Percentiles rank a stretch among this genome's conserved stretches.
Evolutionary conservation across 805 yeast species (phyloP).

Genomic region (Priceomyces medius): DNA sequence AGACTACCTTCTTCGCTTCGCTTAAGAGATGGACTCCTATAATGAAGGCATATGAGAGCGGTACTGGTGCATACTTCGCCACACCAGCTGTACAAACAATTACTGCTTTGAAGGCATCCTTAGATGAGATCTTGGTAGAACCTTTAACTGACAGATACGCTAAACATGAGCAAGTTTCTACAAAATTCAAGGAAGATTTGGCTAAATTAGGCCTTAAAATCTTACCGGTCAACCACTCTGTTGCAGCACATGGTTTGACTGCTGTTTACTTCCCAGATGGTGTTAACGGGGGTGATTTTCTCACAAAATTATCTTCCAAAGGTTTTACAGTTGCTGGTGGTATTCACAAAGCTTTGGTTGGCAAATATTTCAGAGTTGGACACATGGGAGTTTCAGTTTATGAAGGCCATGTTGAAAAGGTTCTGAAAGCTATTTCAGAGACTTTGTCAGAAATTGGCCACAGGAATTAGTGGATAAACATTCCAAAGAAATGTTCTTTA

Average conservation of each 20-base stretch:
- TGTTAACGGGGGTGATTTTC: conserved; percentile 64
- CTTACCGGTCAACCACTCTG: conserved; percentile 56
- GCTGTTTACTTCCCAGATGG: conserved; percentile 82
- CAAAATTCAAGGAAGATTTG: conserved; percentile 59
- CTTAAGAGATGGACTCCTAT: conserved; percentile 85
- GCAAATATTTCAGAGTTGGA: conserved; percentile 88
- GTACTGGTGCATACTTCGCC: conserved; percentile 84
- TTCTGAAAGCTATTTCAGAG: conserved; percentile 34
- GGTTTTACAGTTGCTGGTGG: conserved; percentile 89
- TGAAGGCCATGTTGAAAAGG: conserved; percentile 39
- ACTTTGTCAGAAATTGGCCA: conserved; percentile 21
- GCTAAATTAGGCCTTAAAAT: conserved; percentile 63
- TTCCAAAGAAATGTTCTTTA: too few relatives aligned
- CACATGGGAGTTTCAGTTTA: conserved; percentile 87
- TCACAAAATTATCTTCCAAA: conserved; percentile 55
- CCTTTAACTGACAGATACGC: conserved; percentile 58
- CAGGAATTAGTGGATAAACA: too few relatives aligned
- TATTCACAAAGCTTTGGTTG: conserved; percentile 73
- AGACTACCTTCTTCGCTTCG: conserved; percentile 63
- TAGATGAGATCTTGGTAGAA: conserved; percentile 64
- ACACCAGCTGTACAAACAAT: conserved; percentile 92
- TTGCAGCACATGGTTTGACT: conserved; percentile 85
- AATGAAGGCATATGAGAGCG: conserved; percentile 81
- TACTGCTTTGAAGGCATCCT: conserved; percentile 75
- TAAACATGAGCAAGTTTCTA: conserved; percentile 61